Evolutionary conservation across 441 rosid genomes (phyloP).

Genomic region (Arabidopsis hybrid): DNA sequence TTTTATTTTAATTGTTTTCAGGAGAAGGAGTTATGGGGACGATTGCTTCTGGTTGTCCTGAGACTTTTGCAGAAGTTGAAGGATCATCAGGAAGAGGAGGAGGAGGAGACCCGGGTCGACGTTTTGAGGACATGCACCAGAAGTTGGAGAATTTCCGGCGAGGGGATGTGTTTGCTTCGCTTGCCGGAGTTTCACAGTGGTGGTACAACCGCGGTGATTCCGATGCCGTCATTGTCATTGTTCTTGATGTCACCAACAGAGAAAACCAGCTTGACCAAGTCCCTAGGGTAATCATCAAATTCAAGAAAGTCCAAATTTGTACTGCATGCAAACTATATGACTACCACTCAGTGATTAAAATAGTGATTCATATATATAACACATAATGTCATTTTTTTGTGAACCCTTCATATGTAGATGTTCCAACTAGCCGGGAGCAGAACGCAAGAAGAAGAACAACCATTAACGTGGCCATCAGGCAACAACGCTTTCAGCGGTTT

Average conservation of each 20-base stretch:
- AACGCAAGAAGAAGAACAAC: slow-evolving; percentile 37
- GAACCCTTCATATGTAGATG: slow-evolving; percentile 43
- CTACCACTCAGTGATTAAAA: background rate
- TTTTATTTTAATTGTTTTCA: slow-evolving; percentile 29
- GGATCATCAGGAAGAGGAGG: slow-evolving; percentile 18
- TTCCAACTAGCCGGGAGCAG: slow-evolving; percentile 61
- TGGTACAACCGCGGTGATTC: slow-evolving; percentile 66
- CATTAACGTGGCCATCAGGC: slow-evolving; percentile 41
- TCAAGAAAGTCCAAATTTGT: background rate
- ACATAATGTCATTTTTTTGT: background rate
- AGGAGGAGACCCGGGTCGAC: slow-evolving; percentile 15
- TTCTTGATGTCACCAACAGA: slow-evolving; percentile 58
- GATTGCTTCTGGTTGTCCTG: slow-evolving; percentile 69
- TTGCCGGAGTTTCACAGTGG: slow-evolving; percentile 74
- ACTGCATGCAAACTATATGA: slow-evolving; percentile 20
- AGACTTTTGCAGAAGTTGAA: slow-evolving; percentile 61
- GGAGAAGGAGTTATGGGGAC: slow-evolving; percentile 61
- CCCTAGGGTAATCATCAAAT: slow-evolving; percentile 56
- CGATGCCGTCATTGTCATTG: slow-evolving; percentile 52
- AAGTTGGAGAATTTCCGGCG: slow-evolving; percentile 57
- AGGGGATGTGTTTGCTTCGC: slow-evolving; percentile 68
- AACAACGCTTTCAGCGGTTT: slow-evolving; percentile 55
- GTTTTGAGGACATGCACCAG: slow-evolving; percentile 54
- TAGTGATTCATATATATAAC: background rate
- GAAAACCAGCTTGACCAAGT: slow-evolving; percentile 68